Evolutionary conservation across 768 basidiomycete genomes (phyloP), one percentile per base, ranked within the genome.

Genomic region (Suillus decipiens): DNA sequence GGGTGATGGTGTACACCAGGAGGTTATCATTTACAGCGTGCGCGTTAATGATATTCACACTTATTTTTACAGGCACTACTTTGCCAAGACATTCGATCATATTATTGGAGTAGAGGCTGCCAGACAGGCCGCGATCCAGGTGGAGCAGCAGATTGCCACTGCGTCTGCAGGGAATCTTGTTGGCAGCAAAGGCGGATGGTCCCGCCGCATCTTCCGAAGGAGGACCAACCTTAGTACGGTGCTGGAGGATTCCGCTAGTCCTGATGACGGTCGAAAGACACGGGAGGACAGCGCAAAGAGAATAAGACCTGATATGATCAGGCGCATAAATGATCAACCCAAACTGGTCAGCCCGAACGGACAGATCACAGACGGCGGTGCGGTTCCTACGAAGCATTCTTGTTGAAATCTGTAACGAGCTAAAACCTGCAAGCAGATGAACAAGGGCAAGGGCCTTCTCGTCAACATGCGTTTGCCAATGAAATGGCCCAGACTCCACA

Each of bases 1-100:
- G 93, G 89, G 79, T 93, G 62, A 90, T 92, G 74, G 92, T 96
- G 33, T 84, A 87, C 63, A 83, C 89, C 63, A 83, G 94, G 62
- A 87, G 86, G 90, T 90, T 55, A 66, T 82, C 68, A 47, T 54
- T 36, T 37, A 61, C 59, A 37, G 36, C 17, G 45, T 48, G 22
- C 15, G 17, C 28, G 9, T 37, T 22, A n/a, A 31, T 10, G 14
- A 8, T 33, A 17, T 50, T 24, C 28, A n/a, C 61, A 62, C 50
- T 63, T 41, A 10, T 42, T 54, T 33, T 59, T 56, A n/a, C 70
- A 91, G 90, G 72, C 78, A 81, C 65, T 92, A 88, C 74, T 92
- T 94, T 66, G 84, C 86, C 0, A 82, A 78, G 69, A 88, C 88
- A 72, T 90, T 90, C 68, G 76, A 85, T 61, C 76, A 86, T 69